Base-by-base conservation (phyloP, 495 filamentous ascomycete species). In the Tuber indicum region DNA sequence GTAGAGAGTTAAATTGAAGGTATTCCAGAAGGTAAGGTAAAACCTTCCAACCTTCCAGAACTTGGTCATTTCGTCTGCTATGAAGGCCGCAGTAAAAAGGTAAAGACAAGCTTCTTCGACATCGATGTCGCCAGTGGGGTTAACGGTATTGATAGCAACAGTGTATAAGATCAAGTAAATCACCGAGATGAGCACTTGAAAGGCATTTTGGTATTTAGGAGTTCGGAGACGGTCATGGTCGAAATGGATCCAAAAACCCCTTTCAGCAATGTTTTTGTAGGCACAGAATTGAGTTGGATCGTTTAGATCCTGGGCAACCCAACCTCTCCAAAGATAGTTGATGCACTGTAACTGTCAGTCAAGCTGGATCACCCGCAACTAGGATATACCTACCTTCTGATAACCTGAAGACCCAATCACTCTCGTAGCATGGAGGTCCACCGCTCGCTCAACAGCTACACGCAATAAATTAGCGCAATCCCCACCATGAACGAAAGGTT, bases 1-100 rank as follows among this genome's bases (percentile, higher is more conserved):
- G 84, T 98, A 99, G 4, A 99, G 88, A 0, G 91, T 89, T 26
- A 88, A 86, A 84, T 98, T 99, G 87, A 98, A 97, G 21, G 92
- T 91, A 78, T 94, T 97, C 96, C 95, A 98, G 81, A 99, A 99
- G 45, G 91, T 90, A 74, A 99, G 86, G 81, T 97, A 97, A 78
- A 91, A 91, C 74, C 91, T 86, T 7, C 96, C 96, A 32, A 97
- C 91, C 82, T 99, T 99, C 89, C 92, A 97, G 77, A 97, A 88
- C 83, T 99, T 99, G 73, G 88, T 83, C 12, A 89, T 75, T 81
- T 99, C 96, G 80, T 98, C 94, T 79, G 90, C 93, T 71, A 97
- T 88, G 85, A 97, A 99, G n/a, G 93, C 94, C 16, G 94, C 85
- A 0, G 95, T 98, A 86, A 98, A 96, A 77, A 92, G 79, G 82